Base-by-base conservation (phyloP, 2,329 filamentous ascomycete species). In the Aspergillus aculeatinus region DNA sequence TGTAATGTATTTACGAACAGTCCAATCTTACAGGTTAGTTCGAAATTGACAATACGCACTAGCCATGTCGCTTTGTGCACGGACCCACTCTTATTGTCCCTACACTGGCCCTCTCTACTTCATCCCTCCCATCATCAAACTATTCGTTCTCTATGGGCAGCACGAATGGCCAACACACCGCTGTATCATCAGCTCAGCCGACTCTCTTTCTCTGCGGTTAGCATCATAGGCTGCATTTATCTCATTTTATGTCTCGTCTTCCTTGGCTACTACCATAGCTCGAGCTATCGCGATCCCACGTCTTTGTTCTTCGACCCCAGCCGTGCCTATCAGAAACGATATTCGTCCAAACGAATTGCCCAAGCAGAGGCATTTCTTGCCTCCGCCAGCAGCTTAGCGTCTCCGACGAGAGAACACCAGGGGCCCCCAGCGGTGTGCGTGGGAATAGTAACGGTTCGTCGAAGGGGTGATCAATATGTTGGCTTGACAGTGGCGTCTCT, bases 361-460 rank as follows among this genome's bases (percentile, higher is more conserved):
- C 56, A 63, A 33, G 64, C 64, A 1, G 48, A 61, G 16, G 1
- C 57, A 0, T 64, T 63, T 31, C 59, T 66, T 11, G 39, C 6
- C 31, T 19, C n/a, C 0, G 50, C 62, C 27, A 6, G 44, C 48
- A 19, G 55, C 3, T 6, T 52, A 9, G 16, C 1, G 11, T 14
- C 4, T 35, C 44, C 10, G 7, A 47, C 2, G 16, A 55, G 23
- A 51, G 44, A 27, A 2, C 44, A 11, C 19, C 49, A 5, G 14
- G 21, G 4, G 31, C 33, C 14, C 33, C 12, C 63, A 2, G 53
- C 42, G 33, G 44, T 81, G 6, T 81, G 79, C 48, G 65, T 81
- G 2, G 79, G 78, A 12, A 75, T 81, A 49, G 73, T 78, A 10
- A 76, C 77, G 0, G 72, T 78, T 44, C 74, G 72, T 19, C 70